Conservation (phyloP, 2,329 filamentous ascomycete genomes). For the Chalara sp. region DNA sequence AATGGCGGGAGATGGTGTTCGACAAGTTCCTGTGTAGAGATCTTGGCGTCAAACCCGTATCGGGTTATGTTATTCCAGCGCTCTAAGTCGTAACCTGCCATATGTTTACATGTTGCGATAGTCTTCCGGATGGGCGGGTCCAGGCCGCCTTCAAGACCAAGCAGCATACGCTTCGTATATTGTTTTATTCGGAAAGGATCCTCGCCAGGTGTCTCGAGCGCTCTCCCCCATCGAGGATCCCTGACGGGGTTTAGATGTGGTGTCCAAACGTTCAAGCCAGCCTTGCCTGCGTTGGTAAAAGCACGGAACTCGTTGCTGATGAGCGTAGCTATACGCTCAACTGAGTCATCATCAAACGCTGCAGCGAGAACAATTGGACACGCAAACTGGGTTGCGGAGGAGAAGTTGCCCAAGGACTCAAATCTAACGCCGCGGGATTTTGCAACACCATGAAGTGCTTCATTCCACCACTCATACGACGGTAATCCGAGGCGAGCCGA, state of each 20-base stretch:
- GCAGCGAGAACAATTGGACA: background rate
- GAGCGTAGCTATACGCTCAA: background rate
- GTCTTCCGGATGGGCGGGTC: too few relatives aligned
- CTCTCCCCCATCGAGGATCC: conserved; percentile 57
- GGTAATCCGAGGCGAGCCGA: too few relatives aligned
- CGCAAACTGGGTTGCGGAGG: background rate
- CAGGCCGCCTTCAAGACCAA: too few relatives aligned
- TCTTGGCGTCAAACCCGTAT: too few relatives aligned
- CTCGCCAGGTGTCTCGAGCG: too few relatives aligned
- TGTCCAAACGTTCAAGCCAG: conserved; percentile 42
- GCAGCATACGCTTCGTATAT: too few relatives aligned
- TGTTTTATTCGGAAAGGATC: too few relatives aligned
- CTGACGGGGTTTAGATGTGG: conserved; percentile 62
- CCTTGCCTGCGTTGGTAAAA: background rate
- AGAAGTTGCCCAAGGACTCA: background rate
- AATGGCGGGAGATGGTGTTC: conserved; percentile 66
- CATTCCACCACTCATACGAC: conserved; percentile 1
- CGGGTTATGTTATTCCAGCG: too few relatives aligned
- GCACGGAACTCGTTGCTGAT: background rate
- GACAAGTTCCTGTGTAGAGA: too few relatives aligned
- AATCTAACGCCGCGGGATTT: background rate
- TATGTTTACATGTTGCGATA: too few relatives aligned
- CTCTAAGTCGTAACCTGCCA: too few relatives aligned
- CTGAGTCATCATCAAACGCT: background rate
- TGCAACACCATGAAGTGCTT: conserved; percentile 2